Base-by-base conservation (phyloP, 1,139 yeast genomes). In the Taphrina wiesneri region DNA sequence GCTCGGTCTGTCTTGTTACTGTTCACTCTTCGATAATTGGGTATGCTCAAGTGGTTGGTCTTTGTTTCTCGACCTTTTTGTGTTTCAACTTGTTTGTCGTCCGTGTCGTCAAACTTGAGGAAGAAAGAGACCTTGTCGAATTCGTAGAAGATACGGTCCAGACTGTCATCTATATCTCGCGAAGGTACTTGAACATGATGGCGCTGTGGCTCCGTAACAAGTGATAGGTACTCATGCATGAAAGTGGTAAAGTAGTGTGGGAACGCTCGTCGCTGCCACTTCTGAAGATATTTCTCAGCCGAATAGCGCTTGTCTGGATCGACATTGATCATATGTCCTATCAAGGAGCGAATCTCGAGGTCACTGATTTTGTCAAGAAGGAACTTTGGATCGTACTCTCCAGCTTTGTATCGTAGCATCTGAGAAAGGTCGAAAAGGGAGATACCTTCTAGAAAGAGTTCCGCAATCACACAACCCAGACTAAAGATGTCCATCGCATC, bases 391-490 rank as follows among this genome's bases (percentile, higher is more conserved):
- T 68, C 67, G 72, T 82, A 86, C 68, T 87, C 92, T 5, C 85
- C 83, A 70, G 83, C 84, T 72, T 86, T 86, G 75, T 88, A 93
- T 75, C 87, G 88, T 79, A 90, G 91, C 70, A 92, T 78, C 73
- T 91, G 96, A 0, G 98, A 87, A 21, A 93, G 79, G 0, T 96
- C 86, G 75, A 95, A 92, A 0, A 90, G 81, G 0, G 97, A 89
- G 19, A 88, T 83, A 0, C 97, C 98, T 72, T 93, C 98, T 32
- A 86, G 77, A 71, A 87, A 90, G 21, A 95, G 76, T 75, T 95
- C 99, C 0, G 96, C 96, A 71, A 95, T 87, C 1, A 89, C 91
- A 77, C 99, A 95, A 0, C 74, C 74, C 28, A 71, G 59, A 66
- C 74, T 72, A 66, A 72, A 72, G n/a, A 91, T 79, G 75, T 95